Evolutionary conservation across 352 stramenopile species (phyloP).

Genomic region (Halophytophthora polymorphica): DNA sequence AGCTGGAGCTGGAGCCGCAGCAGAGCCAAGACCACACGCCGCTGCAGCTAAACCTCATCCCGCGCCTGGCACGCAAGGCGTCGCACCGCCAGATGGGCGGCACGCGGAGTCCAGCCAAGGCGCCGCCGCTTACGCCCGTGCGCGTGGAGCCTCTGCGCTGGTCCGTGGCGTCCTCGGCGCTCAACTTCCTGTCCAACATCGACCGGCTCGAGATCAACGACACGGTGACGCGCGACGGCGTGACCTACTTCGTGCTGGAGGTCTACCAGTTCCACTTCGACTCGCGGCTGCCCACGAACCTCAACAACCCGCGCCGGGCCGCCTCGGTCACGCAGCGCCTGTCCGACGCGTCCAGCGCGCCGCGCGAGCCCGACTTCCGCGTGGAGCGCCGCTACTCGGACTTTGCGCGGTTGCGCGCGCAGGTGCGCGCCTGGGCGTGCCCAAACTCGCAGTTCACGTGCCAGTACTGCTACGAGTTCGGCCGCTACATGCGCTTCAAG

Average conservation of each 20-base stretch:
- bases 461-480: conserved; percentile 58
- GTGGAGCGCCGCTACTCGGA: conserved; percentile 66
- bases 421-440: conserved; percentile 41
- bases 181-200: conserved; percentile 50
- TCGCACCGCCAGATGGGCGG: conserved; percentile 19
- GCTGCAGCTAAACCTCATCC: conserved; percentile 30
- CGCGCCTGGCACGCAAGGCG: conserved; percentile 20
- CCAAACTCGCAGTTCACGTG: conserved; percentile 48
- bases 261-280: conserved; percentile 52
- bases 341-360: conserved; percentile 13
- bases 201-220: conserved; percentile 52
- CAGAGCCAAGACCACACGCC: conserved; percentile 11
- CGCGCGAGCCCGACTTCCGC: conserved; percentile 40
- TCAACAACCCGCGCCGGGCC: conserved; percentile 38
- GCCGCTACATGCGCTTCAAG: conserved; percentile 51
- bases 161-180: conserved; percentile 24
- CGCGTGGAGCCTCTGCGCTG: conserved; percentile 37
- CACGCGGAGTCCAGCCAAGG: conserved; percentile 15
- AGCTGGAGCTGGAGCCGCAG: background rate
- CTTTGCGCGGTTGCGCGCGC: conserved; percentile 44
- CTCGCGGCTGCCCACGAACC: conserved; percentile 42
- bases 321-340: conserved; percentile 9
- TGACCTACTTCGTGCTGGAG: conserved; percentile 56
- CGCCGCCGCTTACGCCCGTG: conserved; percentile 34
- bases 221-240: conserved; percentile 32